These are phyloP conservation scores for Stygiomarasmius scandens DNA, from an alignment of 1,284 basidiomycete genomes.

Conservation along the genomic window DNA sequence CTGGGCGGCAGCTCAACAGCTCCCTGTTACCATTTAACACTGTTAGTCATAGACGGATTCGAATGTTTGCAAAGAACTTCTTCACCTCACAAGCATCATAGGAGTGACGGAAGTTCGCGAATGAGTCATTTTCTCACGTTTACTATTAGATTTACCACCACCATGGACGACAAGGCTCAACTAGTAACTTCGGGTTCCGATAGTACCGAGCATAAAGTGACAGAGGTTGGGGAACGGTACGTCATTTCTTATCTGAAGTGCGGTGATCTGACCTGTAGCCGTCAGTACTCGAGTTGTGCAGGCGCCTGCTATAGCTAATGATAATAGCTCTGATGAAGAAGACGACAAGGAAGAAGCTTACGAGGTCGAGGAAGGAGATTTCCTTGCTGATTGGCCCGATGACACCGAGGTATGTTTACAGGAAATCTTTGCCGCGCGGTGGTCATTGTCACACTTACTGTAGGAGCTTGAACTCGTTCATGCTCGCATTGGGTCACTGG, in stretches of 20 bases:
- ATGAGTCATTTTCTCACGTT: too few relatives aligned
- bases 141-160: too few relatives aligned
- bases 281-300: neutral
- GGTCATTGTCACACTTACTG: neutral
- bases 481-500: constrained; percentile 70
- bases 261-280: neutral
- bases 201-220: neutral
- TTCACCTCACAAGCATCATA: too few relatives aligned
- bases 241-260: neutral
- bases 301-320: neutral
- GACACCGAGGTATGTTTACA: constrained; percentile 63
- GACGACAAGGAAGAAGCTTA: constrained; percentile 47
- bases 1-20: too few relatives aligned
- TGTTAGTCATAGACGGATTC: too few relatives aligned
- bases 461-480: constrained; percentile 93
- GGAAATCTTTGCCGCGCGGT: constrained; percentile 1
- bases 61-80: too few relatives aligned
- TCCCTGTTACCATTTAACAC: too few relatives aligned
- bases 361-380: constrained; percentile 48
- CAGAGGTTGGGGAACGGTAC: neutral
- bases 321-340: constrained; percentile 43
- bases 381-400: constrained; percentile 58
- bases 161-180: too few relatives aligned
- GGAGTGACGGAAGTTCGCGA: too few relatives aligned
- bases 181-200: neutral